phyloP scores from a whole-genome alignment of 352 stramenopile genomes.

The Phytophthora cactorum region DNA sequence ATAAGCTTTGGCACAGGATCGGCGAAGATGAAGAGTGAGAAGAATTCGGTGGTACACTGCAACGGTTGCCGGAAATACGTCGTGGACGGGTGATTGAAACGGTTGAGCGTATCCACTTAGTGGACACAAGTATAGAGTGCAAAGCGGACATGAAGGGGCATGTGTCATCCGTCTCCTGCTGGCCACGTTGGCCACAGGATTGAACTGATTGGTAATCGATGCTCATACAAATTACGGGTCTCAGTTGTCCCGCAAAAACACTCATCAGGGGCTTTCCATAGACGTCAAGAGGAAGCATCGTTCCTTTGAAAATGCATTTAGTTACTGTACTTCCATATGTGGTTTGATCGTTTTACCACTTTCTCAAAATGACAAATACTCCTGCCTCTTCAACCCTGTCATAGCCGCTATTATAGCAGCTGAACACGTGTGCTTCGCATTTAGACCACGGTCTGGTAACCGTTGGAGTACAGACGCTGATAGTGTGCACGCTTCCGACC shows the following conservation, averaged over 20 bases:
- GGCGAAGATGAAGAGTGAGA: slow-evolving; percentile 16
- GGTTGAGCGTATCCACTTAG: slow-evolving; percentile 18
- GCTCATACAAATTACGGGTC: too few relatives aligned
- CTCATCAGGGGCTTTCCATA: too few relatives aligned
- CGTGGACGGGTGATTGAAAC: slow-evolving; percentile 16
- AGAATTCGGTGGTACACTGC: not conserved
- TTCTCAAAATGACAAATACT: slow-evolving; percentile 9
- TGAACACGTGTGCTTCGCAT: slow-evolving; percentile 1
- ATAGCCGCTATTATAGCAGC: too few relatives aligned
- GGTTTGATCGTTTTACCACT: not conserved
- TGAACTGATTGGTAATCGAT: slow-evolving; percentile 15
- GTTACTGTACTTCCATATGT: too few relatives aligned
- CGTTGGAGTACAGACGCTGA: slow-evolving; percentile 48
- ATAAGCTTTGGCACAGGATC: not conserved
- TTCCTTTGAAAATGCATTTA: too few relatives aligned
- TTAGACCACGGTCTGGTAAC: slow-evolving; percentile 28
- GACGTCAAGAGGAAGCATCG: too few relatives aligned
- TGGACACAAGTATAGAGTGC: slow-evolving; percentile 9
- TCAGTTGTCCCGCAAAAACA: too few relatives aligned
- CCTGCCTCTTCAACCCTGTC: not conserved
- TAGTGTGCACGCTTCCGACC: slow-evolving; percentile 51
- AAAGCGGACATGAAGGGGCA: slow-evolving; percentile 11
- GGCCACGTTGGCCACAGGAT: slow-evolving; percentile 17
- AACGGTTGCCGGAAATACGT: slow-evolving; percentile 15
- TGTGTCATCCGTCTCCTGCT: slow-evolving; percentile 10